Base-by-base conservation (phyloP, 257 asterid genomes). In the Nyctanthes arbortristis region DNA sequence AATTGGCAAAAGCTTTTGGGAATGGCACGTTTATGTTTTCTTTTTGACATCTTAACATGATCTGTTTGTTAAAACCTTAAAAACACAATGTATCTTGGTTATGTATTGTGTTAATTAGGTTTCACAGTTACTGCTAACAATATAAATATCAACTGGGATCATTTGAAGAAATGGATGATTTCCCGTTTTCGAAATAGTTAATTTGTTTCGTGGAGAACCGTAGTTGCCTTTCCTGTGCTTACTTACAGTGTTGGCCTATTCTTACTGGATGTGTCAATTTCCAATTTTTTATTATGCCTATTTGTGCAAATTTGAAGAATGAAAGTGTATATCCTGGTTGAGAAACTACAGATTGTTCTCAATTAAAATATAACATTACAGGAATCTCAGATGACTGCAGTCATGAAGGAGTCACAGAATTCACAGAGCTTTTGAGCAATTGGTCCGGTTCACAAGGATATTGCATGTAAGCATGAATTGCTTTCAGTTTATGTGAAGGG, bases 391-490 rank as follows among this genome's bases (percentile, higher is more conserved):
- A 87, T 59, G 62, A 45, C 31, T 93, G 98, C 84, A 63, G 49
- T 35, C 55, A 81, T 80, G 49, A 69, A 29, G 89, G 86, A 66
- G 61, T 87, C 25, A 29, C 79, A 34, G 77, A 37, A 27, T 85
- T 93, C 85, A 85, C 91, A 45, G 79, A 81, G 78, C 84, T 90
- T 68, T 84, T 90, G 1, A 82, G 92, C 70, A 77, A 83, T 37
- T 93, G 97, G 91, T 82, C 91, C 30, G 86, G 79, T 67, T 74
- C 85, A 29, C 78, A 65, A 57, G 98, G 97, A 57, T 67, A 88
- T 79, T 90, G 98, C 93, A 81, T 93, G 98, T 93, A 90, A 49
- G 89, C 30, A 52, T 68, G 64, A 56, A 1, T 67, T 66, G 30
- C 61, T 72, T 18, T 74, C 66, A 18, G 29, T 61, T 64, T 39